Percentiles rank a stretch among this genome's conserved stretches.
These are phyloP conservation scores for Populus simonii DNA, from an alignment of 345 rosid genomes.

Conservation along the genomic window DNA sequence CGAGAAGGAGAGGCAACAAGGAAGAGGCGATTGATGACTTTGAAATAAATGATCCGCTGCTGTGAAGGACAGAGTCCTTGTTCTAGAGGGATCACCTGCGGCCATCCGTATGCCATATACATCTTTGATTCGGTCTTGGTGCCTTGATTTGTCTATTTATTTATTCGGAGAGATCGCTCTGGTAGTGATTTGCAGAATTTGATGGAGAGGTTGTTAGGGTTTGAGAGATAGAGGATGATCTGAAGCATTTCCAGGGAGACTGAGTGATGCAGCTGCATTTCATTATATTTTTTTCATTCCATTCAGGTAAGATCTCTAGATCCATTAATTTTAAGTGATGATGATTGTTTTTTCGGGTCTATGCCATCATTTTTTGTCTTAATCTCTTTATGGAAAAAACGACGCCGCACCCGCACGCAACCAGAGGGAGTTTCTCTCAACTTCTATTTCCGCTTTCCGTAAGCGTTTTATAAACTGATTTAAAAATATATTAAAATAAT, in stretches of 20 bases:
- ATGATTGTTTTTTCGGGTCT: not conserved
- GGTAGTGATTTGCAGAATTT: not conserved
- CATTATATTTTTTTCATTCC: not conserved
- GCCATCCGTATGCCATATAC: conserved; percentile 99
- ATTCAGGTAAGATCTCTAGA: conserved; percentile 7
- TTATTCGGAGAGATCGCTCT: not conserved
- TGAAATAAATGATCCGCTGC: conserved; percentile 67
- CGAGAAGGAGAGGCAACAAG: conserved; percentile 80
- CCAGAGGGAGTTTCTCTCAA: no score
- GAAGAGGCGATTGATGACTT: conserved; percentile 55
- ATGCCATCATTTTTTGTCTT: no score
- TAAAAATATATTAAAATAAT: no score
- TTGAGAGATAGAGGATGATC: conserved; percentile 18
- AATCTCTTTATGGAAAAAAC: not conserved
- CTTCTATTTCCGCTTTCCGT: no score
- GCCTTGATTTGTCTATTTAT: not conserved
- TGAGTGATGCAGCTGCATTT: not conserved
- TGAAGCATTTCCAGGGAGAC: conserved; percentile 12
- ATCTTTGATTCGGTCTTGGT: conserved; percentile 30
- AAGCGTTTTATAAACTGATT: no score
- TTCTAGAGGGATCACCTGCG: conserved; percentile 88
- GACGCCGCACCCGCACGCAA: not conserved
- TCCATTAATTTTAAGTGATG: not conserved
- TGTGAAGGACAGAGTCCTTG: conserved; percentile 57
- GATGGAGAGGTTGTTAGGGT: not conserved